Percentiles rank a stretch among this genome's conserved stretches.
Conservation (phyloP, 352 stramenopile species). For the Globisporangium viniferum region DNA sequence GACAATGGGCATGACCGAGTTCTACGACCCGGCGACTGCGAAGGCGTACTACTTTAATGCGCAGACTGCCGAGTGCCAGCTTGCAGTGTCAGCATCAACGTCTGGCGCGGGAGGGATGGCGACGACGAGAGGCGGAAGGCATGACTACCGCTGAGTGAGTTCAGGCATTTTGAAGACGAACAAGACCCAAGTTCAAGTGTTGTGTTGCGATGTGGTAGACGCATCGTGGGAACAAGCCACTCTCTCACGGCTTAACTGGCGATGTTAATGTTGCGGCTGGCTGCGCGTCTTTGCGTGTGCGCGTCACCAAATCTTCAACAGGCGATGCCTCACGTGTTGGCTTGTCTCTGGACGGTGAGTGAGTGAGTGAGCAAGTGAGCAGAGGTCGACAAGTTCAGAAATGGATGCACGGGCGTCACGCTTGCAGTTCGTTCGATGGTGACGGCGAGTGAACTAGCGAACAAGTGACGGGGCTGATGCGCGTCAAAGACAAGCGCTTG, state of each 20-base stretch:
- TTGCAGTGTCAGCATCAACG: conserved; percentile 10
- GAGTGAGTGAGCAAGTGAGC: background rate
- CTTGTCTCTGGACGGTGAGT: background rate
- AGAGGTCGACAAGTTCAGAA: conserved; percentile 2
- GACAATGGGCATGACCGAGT: conserved; percentile 19
- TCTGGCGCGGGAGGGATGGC: background rate
- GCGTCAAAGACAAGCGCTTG: background rate
- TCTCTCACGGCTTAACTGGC: background rate
- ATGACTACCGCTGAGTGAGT: conserved; percentile 14
- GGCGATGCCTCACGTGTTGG: background rate
- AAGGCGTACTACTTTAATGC: conserved; percentile 47
- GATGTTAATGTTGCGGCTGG: background rate
- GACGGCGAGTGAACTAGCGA: background rate
- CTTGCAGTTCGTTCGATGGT: background rate
- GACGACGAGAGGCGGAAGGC: background rate
- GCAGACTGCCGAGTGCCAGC: conserved; percentile 49
- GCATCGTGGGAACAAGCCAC: background rate
- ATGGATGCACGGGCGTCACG: background rate
- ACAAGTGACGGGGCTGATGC: background rate
- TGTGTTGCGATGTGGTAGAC: too few species aligned
- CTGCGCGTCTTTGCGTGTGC: background rate
- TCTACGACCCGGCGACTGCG: conserved; percentile 37
- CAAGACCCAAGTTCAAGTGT: background rate
- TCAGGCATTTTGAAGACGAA: background rate
- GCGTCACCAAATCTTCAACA: conserved; percentile 3